Evolutionary conservation across 306 rosid genomes (phyloP), one percentile per base, ranked within the genome.

Genomic region (Rosa chinensis): DNA sequence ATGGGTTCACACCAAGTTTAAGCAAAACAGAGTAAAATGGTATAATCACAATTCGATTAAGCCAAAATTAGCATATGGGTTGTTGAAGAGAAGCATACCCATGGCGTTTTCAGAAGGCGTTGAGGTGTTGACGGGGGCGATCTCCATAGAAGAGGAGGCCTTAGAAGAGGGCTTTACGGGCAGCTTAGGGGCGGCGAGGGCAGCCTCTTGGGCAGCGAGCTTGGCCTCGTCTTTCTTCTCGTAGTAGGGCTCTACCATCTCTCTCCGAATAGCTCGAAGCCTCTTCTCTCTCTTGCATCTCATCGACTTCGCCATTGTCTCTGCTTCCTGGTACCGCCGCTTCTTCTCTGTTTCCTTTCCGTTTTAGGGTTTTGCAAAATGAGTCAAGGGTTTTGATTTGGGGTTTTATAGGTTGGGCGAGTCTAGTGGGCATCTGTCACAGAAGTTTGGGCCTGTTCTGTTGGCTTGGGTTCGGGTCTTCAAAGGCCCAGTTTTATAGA

Each of bases 131-230:
- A 75, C 20, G 12, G 81, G 17, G 21, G 82, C n/a, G 73, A 81
- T n/a, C 43, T 92, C 97, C 97, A 90, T 92, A 43, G 90, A 66
- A 50, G 85, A 70, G 8, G 72, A 2, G 63, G 78, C 37, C 28
- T 67, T 79, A 5, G 86, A 40, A 8, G 89, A 74, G 5, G 73
- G 66, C 1, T 84, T 80, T 39, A 88, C 96, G 2, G 82, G 84
- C 4, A 95, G 90, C 94, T 93, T 95, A 62, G 99, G 98, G 47
- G 98, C 98, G 10, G 91, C 93, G 77, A 95, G 96, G 77, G 99
- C 97, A 68, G 98, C 98, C 80, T 91, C 92, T 67, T 84, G 94
- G 17, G 89, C 97, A 8, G 99, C 97, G 4, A 91, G 86, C 89
- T 93, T 96, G 12, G 99, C 99, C 3, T 78, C 88, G 49, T 93